Evolutionary conservation across 2,329 filamentous ascomycete genomes (phyloP), one percentile per base, ranked within the genome.

Genomic region (Pseudocercospora musae): DNA sequence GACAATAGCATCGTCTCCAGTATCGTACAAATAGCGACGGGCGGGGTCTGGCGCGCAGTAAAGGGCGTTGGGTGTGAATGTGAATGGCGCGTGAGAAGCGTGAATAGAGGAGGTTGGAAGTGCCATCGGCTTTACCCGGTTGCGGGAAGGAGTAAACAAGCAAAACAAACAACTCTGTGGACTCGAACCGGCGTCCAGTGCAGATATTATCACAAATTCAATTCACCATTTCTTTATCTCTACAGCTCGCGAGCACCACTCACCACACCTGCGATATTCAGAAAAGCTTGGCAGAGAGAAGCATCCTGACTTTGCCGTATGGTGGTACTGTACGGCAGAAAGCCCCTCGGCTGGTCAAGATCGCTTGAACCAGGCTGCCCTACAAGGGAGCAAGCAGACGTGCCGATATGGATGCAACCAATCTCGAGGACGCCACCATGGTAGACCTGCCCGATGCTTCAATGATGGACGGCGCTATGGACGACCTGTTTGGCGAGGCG

Each of bases 401-500:
- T 21, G 18, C n/a, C 52, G 13, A 18, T 37, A 66, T 65, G 65
- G 62, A 67, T 21, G 64, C 62, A 20, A 46, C 54, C 53, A 58
- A 31, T 13, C 65, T 71, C 54, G 69, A 69, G 13, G 60, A 60
- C 21, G 40, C 65, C 29, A 50, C 60, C 31, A 60, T 57, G 55
- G 55, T 10, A 18, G 55, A 57, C 29, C 49, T 71, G 59, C 57
- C 65, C 20, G 68, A 69, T 23, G 59, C 65, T 44, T 58, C 62
- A 55, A 67, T 70, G 61, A 69, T 71, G 64, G 69, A 70, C 60
- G 56, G 66, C 18, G 62, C 83, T 72, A 85, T 85, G 72, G 79
- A 86, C 75, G 90, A 93, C 73, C 81, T 93, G 33, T 93, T 93
- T 74, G 89, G 88, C 40, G 89, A 92, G 25, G 78, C 80, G 65